phyloP scores from a whole-genome alignment of 179 eudicot species.

The Patellifolia procumbens region DNA sequence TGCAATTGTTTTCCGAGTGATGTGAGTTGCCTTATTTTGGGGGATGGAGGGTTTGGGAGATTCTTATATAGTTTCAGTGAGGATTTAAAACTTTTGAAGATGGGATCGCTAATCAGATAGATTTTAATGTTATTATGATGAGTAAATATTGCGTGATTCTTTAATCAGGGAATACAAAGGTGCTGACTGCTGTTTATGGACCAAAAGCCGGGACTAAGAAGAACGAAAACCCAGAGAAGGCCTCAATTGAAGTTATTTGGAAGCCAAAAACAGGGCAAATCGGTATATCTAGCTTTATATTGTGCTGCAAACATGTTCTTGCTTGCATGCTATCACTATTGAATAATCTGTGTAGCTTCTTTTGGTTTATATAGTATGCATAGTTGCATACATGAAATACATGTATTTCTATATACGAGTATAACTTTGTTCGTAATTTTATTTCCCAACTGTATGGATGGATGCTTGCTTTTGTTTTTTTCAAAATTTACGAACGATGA shows the following conservation, averaged over 20 bases:
- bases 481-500: background rate
- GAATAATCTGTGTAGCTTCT: background rate
- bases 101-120: background rate
- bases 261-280: constrained; percentile 91
- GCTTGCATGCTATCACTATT: background rate
- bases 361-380: background rate
- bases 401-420: background rate
- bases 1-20: background rate
- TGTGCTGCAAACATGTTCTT: background rate
- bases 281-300: constrained; percentile 43
- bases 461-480: background rate
- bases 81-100: background rate
- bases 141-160: constrained; percentile 2
- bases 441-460: too few relatives aligned
- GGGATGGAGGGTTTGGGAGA: background rate
- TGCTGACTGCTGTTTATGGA: constrained; percentile 89
- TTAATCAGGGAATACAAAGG: constrained; percentile 73
- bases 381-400: background rate
- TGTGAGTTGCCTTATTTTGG: background rate
- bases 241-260: constrained; percentile 92
- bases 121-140: background rate
- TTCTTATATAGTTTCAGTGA: too few relatives aligned
- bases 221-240: constrained; percentile 96
- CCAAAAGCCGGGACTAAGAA: constrained; percentile 91
- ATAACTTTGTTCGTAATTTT: background rate